Conservation (phyloP, 352 stramenopile species). For the Phytophthora agathidicida region DNA sequence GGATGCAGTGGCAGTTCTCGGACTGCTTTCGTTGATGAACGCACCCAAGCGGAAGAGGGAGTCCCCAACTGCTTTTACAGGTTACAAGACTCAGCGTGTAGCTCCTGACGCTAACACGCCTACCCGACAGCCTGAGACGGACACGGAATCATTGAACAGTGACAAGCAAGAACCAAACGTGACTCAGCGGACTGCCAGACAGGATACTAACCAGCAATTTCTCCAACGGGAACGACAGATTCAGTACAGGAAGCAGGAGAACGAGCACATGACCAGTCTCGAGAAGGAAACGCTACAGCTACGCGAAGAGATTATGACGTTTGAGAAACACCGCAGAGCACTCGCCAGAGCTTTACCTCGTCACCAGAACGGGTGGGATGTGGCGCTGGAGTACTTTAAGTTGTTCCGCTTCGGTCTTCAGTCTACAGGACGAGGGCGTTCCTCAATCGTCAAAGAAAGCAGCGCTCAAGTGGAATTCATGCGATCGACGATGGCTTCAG, state of each 20-base stretch:
- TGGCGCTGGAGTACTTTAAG: conserved; percentile 19
- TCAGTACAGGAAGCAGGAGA: conserved; percentile 7
- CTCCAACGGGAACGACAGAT: background rate
- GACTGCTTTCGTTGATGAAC: conserved; percentile 11
- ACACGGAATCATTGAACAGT: conserved; percentile 19
- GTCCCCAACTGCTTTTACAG: background rate
- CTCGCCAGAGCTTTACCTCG: background rate
- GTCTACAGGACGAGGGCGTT: conserved; percentile 1
- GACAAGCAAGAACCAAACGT: background rate
- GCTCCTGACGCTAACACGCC: background rate
- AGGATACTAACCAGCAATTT: background rate
- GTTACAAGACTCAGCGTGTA: background rate
- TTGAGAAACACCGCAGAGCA: background rate
- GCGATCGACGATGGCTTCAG: conserved; percentile 1
- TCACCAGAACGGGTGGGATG: conserved; percentile 11
- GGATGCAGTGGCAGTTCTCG: conserved; percentile 13
- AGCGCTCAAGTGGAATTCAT: conserved; percentile 15
- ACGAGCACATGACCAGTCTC: conserved; percentile 5
- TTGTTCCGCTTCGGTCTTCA: conserved; percentile 14
- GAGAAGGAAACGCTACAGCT: conserved; percentile 13
- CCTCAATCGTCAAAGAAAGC: background rate
- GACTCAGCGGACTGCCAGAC: background rate
- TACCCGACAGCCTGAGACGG: conserved; percentile 14
- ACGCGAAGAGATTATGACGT: conserved; percentile 12
- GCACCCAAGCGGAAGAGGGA: conserved; percentile 8